Conservation (phyloP, 1,139 yeast species). For the Dujonia santamariae region DNA sequence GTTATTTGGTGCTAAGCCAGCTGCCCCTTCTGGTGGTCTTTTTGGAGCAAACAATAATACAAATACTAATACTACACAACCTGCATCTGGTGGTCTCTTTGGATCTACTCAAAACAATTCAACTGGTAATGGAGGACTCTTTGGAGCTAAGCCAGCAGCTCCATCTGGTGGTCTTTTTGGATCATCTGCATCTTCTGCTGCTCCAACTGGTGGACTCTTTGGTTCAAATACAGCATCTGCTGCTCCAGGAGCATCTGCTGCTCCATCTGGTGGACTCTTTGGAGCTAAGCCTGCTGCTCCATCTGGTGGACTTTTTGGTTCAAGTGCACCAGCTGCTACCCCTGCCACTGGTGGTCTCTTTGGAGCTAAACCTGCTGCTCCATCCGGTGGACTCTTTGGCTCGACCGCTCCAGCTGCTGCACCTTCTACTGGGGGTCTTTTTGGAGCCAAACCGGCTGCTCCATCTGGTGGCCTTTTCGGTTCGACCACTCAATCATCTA, state of each 20-base stretch:
- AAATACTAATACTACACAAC: constrained; percentile 6
- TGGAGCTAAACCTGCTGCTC: constrained; percentile 17
- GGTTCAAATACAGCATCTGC: constrained; percentile 4
- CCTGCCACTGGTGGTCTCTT: constrained; percentile 15
- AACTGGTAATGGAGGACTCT: constrained; percentile 19
- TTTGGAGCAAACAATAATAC: constrained; percentile 19
- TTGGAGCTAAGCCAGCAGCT: constrained; percentile 17
- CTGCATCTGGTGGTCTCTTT: constrained; percentile 18
- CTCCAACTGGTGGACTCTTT: no score
- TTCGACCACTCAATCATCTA: constrained; percentile 15
- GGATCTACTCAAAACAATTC: constrained; percentile 14
- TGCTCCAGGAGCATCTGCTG: constrained; percentile 9
- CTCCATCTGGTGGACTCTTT: no score
- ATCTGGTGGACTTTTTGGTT: constrained; percentile 22
- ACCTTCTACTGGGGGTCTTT: constrained; percentile 25
- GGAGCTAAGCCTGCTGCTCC: constrained; percentile 9
- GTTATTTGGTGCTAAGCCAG: constrained; percentile 19
- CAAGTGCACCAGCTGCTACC: no score
- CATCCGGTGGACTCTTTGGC: no score
- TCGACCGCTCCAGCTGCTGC: constrained; percentile 6
- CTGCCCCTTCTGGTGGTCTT: constrained; percentile 13
- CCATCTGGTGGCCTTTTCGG: constrained; percentile 18
- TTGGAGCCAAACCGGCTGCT: constrained; percentile 18
- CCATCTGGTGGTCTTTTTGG: no score
- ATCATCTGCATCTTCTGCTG: no score